A percentile compares a stretch with the other conserved stretches of the same genome.
phyloP scores from a whole-genome alignment of 2,329 filamentous ascomycete genomes.

The Blastomyces emzantsi region DNA sequence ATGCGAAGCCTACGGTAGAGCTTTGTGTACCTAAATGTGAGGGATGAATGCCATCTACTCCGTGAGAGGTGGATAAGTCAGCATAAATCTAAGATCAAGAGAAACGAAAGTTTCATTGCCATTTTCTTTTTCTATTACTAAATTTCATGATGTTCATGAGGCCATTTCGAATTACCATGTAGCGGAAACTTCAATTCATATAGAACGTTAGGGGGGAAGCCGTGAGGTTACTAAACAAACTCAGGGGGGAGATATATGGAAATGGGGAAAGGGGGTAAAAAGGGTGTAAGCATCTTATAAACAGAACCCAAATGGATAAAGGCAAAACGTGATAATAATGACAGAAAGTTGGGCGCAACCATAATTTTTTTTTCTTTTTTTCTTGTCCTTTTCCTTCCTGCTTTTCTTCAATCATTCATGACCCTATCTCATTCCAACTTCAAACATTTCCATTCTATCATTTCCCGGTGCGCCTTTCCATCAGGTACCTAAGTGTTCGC shows the following conservation, averaged over 20 bases:
- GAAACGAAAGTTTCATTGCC: neutral
- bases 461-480: slow-evolving; percentile 6
- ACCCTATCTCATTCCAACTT: neutral
- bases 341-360: neutral
- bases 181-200: neutral
- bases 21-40: too few relatives aligned
- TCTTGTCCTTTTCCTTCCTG: neutral
- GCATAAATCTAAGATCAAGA: neutral
- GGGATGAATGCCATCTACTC: too few relatives aligned
- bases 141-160: neutral
- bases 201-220: neutral
- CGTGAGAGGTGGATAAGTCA: too few relatives aligned
- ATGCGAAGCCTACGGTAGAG: too few relatives aligned
- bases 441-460: slow-evolving; percentile 5
- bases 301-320: neutral
- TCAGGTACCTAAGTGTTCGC: neutral
- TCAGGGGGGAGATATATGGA: neutral
- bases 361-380: neutral
- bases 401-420: neutral
- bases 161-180: neutral
- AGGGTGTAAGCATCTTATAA: neutral
- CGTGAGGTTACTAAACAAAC: neutral
- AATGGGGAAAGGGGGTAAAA: neutral
- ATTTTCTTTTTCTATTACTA: neutral
- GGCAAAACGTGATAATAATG: neutral